Conservation (phyloP, 805 yeast genomes). For the Saccharomycopsis sp. region DNA sequence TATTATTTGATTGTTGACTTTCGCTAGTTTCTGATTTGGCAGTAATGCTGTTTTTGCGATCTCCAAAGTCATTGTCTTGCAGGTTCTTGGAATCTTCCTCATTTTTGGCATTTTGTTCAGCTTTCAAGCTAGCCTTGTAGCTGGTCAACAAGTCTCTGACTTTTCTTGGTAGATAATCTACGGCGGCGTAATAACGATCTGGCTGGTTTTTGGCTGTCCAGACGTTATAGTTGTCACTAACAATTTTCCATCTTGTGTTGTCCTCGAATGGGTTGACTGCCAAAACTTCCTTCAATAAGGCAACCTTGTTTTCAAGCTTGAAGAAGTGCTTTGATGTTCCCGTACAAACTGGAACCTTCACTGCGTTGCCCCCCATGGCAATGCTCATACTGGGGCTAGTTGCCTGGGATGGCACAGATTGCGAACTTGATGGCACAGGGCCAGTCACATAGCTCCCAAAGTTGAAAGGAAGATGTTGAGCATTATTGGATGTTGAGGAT, state of each 20-base stretch:
- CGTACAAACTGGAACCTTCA: slow-evolving; percentile 20
- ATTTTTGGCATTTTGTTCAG: background rate
- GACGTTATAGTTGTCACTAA: slow-evolving; percentile 19
- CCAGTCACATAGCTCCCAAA: too few relatives aligned
- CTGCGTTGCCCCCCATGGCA: too few relatives aligned
- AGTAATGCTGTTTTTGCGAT: background rate
- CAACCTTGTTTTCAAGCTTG: slow-evolving; percentile 20
- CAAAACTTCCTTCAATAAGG: slow-evolving; percentile 19
- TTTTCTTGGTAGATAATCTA: slow-evolving; percentile 20
- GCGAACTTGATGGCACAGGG: too few relatives aligned
- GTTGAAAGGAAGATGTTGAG: too few relatives aligned
- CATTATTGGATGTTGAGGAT: too few relatives aligned
- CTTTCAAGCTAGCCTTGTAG: slow-evolving; percentile 14
- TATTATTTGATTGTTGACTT: background rate
- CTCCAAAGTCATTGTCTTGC: too few relatives aligned
- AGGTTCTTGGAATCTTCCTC: background rate
- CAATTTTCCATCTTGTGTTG: slow-evolving; percentile 15
- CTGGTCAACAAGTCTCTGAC: slow-evolving; percentile 19
- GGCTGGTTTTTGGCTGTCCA: slow-evolving; percentile 21
- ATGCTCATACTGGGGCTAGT: background rate
- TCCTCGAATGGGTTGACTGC: slow-evolving; percentile 20
- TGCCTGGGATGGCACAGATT: slow-evolving; percentile 2
- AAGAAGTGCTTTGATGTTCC: slow-evolving; percentile 20
- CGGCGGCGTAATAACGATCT: slow-evolving; percentile 20
- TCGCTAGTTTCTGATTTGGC: background rate